phyloP scores from a whole-genome alignment of 1,139 yeast species.

The Yamadazyma dendronema region DNA sequence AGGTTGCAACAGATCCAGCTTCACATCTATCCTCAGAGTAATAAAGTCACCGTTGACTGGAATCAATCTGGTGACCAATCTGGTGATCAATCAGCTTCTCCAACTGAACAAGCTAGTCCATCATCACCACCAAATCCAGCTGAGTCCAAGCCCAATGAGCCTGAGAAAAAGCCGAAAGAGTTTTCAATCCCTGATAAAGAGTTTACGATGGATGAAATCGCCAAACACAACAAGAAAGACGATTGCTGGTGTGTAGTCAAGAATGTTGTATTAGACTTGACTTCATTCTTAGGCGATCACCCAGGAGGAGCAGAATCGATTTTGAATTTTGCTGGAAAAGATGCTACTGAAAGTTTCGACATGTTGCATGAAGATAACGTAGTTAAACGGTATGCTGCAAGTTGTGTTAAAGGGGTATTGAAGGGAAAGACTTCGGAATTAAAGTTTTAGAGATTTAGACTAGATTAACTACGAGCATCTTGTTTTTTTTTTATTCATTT shows the following conservation, averaged over 20 bases:
- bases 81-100: not conserved
- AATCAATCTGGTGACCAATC: conserved; percentile 9
- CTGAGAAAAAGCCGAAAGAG: conserved; percentile 7
- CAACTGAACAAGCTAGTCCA: not conserved
- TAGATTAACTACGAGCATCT: not conserved
- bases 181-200: conserved; percentile 43
- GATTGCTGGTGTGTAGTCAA: conserved; percentile 90
- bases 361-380: conserved; percentile 57
- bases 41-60: conserved; percentile 33
- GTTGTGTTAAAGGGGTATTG: conserved; percentile 49
- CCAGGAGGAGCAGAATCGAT: conserved; percentile 88
- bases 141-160: not conserved
- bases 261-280: conserved; percentile 80
- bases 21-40: conserved; percentile 44
- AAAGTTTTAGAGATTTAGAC: conserved; percentile 2
- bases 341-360: conserved; percentile 82
- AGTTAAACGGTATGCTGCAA: conserved; percentile 46
- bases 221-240: conserved; percentile 56
- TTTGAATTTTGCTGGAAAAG: conserved; percentile 80
- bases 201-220: conserved; percentile 53
- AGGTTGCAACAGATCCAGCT: conserved; percentile 44
- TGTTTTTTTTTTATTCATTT: not conserved
- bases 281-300: conserved; percentile 73
- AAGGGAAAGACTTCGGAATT: conserved; percentile 45
- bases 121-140: too few species aligned